Evolutionary conservation across 2,329 filamentous ascomycete genomes (phyloP).

Genomic region (Elsinoe fawcettii): DNA sequence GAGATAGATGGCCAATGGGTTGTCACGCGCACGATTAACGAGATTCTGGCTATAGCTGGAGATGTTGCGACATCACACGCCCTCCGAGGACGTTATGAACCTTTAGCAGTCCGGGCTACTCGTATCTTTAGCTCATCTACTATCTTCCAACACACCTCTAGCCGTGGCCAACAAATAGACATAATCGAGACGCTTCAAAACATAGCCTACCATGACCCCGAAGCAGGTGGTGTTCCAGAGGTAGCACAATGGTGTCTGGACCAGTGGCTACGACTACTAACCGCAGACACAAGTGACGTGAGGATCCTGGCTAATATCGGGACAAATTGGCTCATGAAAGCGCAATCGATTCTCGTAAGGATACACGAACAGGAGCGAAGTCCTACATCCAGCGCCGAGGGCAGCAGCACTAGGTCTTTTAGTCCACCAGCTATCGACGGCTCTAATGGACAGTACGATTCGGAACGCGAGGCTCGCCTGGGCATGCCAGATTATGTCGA

Average conservation of each 20-base stretch:
- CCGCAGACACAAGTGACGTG: constrained; percentile 38
- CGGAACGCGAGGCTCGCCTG: constrained; percentile 33
- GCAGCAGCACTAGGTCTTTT: constrained; percentile 31
- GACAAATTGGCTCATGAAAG: constrained; percentile 40
- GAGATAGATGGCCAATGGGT: neutral
- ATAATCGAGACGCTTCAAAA: constrained; percentile 40
- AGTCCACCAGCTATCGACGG: constrained; percentile 26
- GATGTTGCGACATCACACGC: neutral
- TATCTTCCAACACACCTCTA: neutral
- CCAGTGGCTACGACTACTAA: constrained; percentile 40
- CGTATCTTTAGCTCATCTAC: neutral
- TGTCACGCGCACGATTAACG: neutral
- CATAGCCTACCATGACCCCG: constrained; percentile 43
- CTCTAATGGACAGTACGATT: constrained; percentile 23
- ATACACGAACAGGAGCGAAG: constrained; percentile 41
- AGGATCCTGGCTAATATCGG: constrained; percentile 35
- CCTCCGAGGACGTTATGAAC: neutral
- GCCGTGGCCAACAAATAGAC: neutral
- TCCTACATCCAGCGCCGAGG: constrained; percentile 25
- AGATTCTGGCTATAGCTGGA: neutral
- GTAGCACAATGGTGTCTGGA: constrained; percentile 44
- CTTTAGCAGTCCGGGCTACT: neutral
- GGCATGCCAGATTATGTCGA: constrained; percentile 43
- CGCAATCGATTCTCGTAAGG: constrained; percentile 42
- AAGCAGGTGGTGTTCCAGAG: constrained; percentile 39